Base-by-base conservation (phyloP, 2,329 filamentous ascomycete species). In the Penicillium sp. region DNA sequence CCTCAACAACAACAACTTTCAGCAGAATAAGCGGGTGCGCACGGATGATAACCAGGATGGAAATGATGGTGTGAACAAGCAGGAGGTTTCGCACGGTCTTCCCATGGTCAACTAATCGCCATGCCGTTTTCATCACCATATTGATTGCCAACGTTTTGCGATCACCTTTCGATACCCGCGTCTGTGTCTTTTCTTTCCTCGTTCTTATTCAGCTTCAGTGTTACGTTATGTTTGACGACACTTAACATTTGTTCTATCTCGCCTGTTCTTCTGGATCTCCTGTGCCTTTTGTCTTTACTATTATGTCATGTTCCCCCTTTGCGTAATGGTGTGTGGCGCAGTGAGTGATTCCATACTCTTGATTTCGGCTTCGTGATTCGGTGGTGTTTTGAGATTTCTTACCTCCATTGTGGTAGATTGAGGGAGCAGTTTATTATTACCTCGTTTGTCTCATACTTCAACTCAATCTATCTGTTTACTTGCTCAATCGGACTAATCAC, bases 1-100 rank as follows among this genome's bases (percentile, higher is more conserved):
- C 57, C 55, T 76, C 42, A 67, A 63, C 15, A 70, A 67, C 53
- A 71, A 62, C 52, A 71, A 60, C 41, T 74, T 73, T 55, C 70
- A 68, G 49, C 69, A 64, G 41, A 60, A 63, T 35, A 74, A 73
- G 50, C 71, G 71, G n/a, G 39, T 64, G 6, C 71, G 72, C 39
- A 55, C 53, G 21, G 72, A 75, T 19, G 72, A 73, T 9, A 63
- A 56, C 25, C 68, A 72, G 39, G 44, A 72, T 27, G 58, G 58
- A 9, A 61, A 65, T 0, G 66, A 68, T 5, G 47, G 36, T 13
- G 60, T 59, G 10, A 54, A 64, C 29, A 74, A 74, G 63, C 64
- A 67, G 38, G 71, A 74, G 44, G 49, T 57, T 9, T 39, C 60
- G 5, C 66, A 72, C 31, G 71, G 70, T 19, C 59, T 74, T 5